Percentiles rank a stretch among this genome's conserved stretches.
These are phyloP conservation scores for Fusarium pseudonygamai DNA, from an alignment of 2,329 filamentous ascomycete species.

Conservation along the genomic window DNA sequence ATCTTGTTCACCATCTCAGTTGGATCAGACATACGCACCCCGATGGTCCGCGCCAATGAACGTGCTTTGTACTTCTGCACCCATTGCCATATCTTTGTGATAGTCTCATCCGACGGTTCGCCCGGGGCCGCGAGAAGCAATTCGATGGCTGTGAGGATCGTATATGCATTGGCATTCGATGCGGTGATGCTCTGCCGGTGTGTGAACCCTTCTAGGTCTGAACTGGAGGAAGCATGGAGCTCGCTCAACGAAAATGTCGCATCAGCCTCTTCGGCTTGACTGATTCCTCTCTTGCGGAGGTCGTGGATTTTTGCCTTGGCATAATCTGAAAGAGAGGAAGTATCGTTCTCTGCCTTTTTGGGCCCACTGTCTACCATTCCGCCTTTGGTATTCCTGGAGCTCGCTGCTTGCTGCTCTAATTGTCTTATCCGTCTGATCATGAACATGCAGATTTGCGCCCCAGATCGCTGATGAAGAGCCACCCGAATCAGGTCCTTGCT, in stretches of 20 bases:
- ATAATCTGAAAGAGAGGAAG: accelerated
- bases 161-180: background rate
- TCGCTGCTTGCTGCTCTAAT: background rate
- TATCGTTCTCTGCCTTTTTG: accelerated
- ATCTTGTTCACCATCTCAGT: background rate
- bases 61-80: background rate
- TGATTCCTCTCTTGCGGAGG: background rate
- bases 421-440: background rate
- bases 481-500: background rate
- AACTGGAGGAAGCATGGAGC: background rate
- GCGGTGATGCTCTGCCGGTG: background rate
- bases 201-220: background rate
- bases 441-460: background rate
- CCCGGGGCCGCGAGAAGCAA: background rate
- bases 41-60: background rate
- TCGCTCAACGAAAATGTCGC: background rate
- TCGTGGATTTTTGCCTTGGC: background rate
- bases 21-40: background rate
- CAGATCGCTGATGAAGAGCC: background rate
- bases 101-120: background rate
- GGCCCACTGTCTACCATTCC: accelerated
- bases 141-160: background rate
- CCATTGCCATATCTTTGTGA: background rate
- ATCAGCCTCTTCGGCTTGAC: background rate
- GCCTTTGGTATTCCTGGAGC: background rate